Conservation (phyloP, 495 filamentous ascomycete species). For the Xylaria sp. region DNA sequence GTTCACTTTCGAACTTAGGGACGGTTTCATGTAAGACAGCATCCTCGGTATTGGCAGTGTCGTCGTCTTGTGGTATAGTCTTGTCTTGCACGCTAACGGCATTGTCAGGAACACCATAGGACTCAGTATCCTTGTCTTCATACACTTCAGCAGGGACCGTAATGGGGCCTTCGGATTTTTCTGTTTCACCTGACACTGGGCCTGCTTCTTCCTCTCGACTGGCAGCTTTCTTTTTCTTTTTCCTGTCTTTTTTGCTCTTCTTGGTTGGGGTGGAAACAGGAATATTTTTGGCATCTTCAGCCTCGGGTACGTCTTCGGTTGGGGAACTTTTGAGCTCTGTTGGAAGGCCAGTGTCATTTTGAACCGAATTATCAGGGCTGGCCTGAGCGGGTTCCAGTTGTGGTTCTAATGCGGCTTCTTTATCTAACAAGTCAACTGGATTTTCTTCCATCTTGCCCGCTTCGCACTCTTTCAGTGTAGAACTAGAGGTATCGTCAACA, state of each 20-base stretch:
- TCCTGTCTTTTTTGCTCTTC: conserved; percentile 41
- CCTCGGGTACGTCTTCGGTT: background rate
- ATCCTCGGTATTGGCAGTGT: background rate
- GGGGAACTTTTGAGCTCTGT: background rate
- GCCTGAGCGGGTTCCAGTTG: background rate
- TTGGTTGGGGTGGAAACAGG: conserved; percentile 30
- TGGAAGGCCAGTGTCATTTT: background rate
- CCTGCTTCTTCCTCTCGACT: conserved; percentile 12
- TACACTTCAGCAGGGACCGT: background rate
- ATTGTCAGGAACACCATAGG: background rate
- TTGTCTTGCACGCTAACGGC: background rate
- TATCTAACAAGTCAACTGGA: background rate
- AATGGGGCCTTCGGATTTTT: background rate
- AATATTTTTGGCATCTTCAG: background rate
- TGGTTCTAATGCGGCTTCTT: conserved; percentile 16
- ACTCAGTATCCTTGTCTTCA: background rate
- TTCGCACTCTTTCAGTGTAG: conserved; percentile 19
- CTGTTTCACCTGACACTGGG: background rate
- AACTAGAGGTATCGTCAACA: background rate
- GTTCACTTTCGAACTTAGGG: conserved; percentile 23
- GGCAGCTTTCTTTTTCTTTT: conserved; percentile 29
- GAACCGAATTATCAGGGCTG: background rate
- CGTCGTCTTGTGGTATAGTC: conserved; percentile 2
- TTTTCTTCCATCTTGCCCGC: conserved; percentile 19
- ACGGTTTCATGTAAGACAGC: conserved; percentile 2